Conservation (phyloP, 805 yeast genomes). For the Candida sakaeoensis region DNA sequence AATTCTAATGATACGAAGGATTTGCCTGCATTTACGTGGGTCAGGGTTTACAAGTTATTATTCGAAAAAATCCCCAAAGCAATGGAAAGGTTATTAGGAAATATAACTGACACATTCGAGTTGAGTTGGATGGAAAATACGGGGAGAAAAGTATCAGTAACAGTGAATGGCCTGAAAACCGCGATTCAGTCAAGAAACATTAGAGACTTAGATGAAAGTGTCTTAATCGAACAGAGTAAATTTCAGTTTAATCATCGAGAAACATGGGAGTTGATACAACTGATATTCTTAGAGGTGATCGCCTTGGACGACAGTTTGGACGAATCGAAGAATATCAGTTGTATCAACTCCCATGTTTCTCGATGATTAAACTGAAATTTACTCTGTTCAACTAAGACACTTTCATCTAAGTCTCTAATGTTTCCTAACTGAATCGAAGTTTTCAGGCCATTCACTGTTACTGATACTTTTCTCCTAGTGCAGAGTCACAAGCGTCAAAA, state of each 20-base stretch:
- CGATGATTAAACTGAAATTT: not conserved
- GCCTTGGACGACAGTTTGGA: too few species aligned
- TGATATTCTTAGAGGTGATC: too few species aligned
- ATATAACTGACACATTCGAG: not conserved
- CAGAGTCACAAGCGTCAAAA: too few species aligned
- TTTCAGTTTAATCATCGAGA: not conserved
- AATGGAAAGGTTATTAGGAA: not conserved
- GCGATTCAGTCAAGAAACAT: not conserved
- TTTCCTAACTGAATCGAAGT: not conserved
- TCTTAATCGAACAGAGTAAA: not conserved
- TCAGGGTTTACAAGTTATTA: not conserved
- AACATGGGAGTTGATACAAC: too few species aligned
- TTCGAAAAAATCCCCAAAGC: not conserved
- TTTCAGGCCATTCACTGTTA: not conserved
- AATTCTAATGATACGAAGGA: not conserved
- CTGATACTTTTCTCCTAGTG: not conserved
- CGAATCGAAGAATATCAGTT: too few species aligned
- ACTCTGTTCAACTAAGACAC: not conserved
- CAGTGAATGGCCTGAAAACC: not conserved
- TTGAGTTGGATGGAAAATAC: not conserved
- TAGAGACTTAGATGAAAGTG: not conserved
- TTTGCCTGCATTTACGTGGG: not conserved
- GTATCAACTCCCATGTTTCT: too few species aligned
- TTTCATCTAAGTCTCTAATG: not conserved
- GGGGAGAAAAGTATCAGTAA: not conserved